Evolutionary conservation across 768 basidiomycete genomes (phyloP).

Genomic region (Cantharellus cinnabarinus): DNA sequence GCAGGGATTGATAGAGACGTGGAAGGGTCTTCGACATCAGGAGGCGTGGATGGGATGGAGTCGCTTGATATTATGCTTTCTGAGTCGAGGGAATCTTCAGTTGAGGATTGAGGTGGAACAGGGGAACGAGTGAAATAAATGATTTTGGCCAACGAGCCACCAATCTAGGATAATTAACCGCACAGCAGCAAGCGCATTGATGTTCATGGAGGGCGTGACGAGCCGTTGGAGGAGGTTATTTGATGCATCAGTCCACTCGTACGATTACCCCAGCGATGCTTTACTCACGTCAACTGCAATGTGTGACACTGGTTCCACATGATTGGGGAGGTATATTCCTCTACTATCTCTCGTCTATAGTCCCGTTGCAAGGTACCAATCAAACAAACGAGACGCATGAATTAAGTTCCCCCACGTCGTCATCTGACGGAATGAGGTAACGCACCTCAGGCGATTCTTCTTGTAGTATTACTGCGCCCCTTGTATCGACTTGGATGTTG

Average conservation of each 20-base stretch:
- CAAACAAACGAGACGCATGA: constrained; percentile 1
- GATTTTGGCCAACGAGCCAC: constrained; percentile 92
- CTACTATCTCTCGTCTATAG: constrained; percentile 73
- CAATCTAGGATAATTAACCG: constrained; percentile 37
- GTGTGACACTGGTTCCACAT: constrained; percentile 94
- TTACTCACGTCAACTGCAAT: constrained; percentile 85
- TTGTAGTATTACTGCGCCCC: constrained; percentile 79
- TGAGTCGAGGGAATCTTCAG: constrained; percentile 18
- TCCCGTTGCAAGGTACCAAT: not conserved
- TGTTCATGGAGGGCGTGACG: not conserved
- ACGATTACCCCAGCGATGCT: not conserved
- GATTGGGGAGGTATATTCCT: constrained; percentile 92
- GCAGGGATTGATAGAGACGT: not conserved
- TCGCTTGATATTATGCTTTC: not conserved
- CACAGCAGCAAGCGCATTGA: not conserved
- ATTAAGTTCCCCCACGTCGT: not conserved
- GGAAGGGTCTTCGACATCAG: not conserved
- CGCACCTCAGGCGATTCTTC: constrained; percentile 88
- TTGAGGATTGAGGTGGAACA: constrained; percentile 62
- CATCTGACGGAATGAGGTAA: not conserved
- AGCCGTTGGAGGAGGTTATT: not conserved
- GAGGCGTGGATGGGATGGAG: constrained; percentile 9
- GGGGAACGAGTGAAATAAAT: constrained; percentile 95
- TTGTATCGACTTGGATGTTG: constrained; percentile 86
- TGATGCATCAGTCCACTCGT: not conserved